These are phyloP conservation scores for Thielaviopsis populi DNA, from an alignment of 2,329 filamentous ascomycete species.

Conservation along the genomic window DNA sequence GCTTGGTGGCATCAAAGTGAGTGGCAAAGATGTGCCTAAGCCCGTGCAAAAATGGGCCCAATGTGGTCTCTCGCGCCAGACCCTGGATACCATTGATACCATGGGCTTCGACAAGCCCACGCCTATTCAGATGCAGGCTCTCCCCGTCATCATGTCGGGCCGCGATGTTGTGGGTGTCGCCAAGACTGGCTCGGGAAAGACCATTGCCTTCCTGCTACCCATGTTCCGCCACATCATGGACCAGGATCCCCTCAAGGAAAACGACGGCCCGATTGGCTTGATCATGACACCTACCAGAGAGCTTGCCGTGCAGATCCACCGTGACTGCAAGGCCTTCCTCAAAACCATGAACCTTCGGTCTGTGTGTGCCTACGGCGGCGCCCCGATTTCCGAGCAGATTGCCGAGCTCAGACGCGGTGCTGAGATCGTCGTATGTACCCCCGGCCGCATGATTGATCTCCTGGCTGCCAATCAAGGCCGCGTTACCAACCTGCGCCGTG, in stretches of 20 bases:
- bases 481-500: constrained; percentile 76
- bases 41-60: constrained; percentile 96
- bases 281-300: constrained; percentile 93
- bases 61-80: constrained; percentile 75
- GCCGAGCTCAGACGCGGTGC: constrained; percentile 89
- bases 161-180: constrained; percentile 91
- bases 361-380: constrained; percentile 87
- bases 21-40: constrained; percentile 74
- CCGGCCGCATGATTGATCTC: constrained; percentile 89
- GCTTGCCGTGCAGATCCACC: constrained; percentile 82
- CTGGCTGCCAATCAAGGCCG: constrained; percentile 86
- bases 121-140: constrained; percentile 85
- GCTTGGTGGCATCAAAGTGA: constrained; percentile 88
- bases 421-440: constrained; percentile 89
- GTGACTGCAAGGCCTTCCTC: constrained; percentile 86
- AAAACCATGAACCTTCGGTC: constrained; percentile 72
- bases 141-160: constrained; percentile 90
- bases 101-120: constrained; percentile 81
- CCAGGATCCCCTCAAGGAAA: constrained; percentile 63
- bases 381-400: constrained; percentile 94
- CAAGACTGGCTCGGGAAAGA: constrained; percentile 96
- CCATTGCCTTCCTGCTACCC: constrained; percentile 82
- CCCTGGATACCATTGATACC: constrained; percentile 67
- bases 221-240: constrained; percentile 99
- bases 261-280: constrained; percentile 75